Evolutionary conservation across 495 filamentous ascomycete genomes (phyloP).

Genomic region (Mytilinidion resinicola): DNA sequence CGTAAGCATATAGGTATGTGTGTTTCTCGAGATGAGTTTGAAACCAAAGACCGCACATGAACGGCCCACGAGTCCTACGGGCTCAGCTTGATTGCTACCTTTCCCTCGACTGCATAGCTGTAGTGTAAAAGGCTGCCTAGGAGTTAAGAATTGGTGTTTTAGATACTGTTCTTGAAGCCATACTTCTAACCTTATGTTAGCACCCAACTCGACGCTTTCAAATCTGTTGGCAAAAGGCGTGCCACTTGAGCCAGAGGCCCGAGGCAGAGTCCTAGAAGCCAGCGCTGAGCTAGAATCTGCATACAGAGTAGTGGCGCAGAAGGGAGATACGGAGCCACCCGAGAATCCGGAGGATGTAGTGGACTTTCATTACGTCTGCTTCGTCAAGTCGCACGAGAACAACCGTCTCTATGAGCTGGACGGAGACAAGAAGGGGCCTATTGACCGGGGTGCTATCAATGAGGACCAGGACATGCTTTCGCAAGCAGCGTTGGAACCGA

Average conservation of each 20-base stretch:
- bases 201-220: conserved; percentile 4
- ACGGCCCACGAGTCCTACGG: too few species aligned
- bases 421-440: conserved; percentile 28
- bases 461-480: conserved; percentile 25
- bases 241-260: conserved; percentile 13
- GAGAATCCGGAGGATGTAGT: conserved; percentile 26
- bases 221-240: conserved; percentile 7
- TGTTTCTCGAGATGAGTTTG: not conserved
- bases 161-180: too few species aligned
- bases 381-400: conserved; percentile 27
- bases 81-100: too few species aligned
- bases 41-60: too few species aligned
- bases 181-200: conserved; percentile 2
- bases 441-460: conserved; percentile 20
- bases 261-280: conserved; percentile 20
- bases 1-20: conserved; percentile 21
- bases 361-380: conserved; percentile 30
- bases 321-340: conserved; percentile 26
- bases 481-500: conserved; percentile 14
- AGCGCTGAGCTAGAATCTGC: conserved; percentile 26
- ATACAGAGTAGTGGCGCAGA: conserved; percentile 21
- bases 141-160: too few species aligned
- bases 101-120: not conserved
- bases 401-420: conserved; percentile 29
- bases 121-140: too few species aligned